phyloP scores from a whole-genome alignment of 176 grass and related monocot genomes.

The Dendrocalamus sinicus region DNA sequence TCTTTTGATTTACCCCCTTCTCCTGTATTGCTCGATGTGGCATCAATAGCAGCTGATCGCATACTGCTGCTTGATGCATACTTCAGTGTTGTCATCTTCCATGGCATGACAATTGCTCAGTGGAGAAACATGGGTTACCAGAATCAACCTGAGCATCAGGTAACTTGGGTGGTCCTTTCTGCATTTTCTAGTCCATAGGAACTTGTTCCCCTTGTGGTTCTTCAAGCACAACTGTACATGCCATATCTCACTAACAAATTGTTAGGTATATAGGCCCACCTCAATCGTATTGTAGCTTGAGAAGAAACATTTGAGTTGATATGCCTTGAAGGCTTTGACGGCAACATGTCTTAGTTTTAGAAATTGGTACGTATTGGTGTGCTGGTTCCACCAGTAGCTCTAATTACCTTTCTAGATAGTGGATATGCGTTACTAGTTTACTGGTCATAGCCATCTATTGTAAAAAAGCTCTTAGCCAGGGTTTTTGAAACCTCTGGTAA shows the following conservation, averaged over 20 bases:
- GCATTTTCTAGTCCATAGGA: background rate
- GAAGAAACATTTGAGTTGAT: constrained; percentile 17
- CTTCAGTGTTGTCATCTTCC: constrained; percentile 98
- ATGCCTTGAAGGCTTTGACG: background rate
- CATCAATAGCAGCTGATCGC: constrained; percentile 82
- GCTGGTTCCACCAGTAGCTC: background rate
- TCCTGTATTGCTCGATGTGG: constrained; percentile 90
- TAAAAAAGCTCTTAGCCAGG: background rate
- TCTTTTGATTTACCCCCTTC: constrained; percentile 86
- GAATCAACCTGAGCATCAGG: constrained; percentile 97
- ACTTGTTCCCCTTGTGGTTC: background rate
- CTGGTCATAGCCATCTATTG: background rate
- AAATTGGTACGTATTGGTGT: background rate
- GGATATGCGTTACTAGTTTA: background rate
- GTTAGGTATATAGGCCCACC: background rate
- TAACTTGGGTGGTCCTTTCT: constrained; percentile 41
- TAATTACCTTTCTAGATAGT: background rate
- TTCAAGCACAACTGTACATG: background rate
- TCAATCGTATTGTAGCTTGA: constrained; percentile 1
- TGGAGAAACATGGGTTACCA: constrained; percentile 99
- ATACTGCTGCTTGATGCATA: constrained; percentile 97
- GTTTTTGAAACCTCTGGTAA: background rate
- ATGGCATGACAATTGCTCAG: constrained; percentile 95
- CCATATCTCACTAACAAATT: background rate
- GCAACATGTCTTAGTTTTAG: background rate